These are phyloP conservation scores for Chenopodium suecicum DNA, from an alignment of 148 eudicot species.

Conservation along the genomic window DNA sequence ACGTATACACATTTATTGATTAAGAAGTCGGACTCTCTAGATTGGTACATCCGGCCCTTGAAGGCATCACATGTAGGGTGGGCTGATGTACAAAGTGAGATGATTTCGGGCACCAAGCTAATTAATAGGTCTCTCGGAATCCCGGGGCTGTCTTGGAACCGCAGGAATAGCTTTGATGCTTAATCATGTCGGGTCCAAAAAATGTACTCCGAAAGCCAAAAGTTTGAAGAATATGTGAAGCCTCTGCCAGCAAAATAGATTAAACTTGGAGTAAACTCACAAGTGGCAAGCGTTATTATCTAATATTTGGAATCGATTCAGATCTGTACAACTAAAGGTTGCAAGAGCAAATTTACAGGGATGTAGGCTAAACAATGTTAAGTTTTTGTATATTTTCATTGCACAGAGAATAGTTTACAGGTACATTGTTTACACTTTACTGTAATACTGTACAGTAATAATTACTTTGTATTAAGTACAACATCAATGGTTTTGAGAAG, in stretches of 20 bases:
- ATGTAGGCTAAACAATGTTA: neutral
- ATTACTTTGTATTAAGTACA: neutral
- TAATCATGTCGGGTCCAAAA: too few species aligned
- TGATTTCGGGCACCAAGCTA: too few species aligned
- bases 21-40: too few species aligned
- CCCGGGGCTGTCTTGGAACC: too few species aligned
- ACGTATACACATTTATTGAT: too few species aligned
- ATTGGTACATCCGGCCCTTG: too few species aligned
- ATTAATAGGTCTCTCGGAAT: constrained; percentile 7
- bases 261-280: neutral
- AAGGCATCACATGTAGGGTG: too few species aligned
- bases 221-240: neutral
- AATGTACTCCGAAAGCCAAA: too few species aligned
- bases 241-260: neutral
- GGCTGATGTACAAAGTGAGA: too few species aligned
- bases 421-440: neutral
- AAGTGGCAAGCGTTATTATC: neutral
- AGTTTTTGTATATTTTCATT: neutral
- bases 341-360: neutral
- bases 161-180: too few species aligned
- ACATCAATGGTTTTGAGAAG: neutral
- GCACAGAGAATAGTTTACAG: neutral
- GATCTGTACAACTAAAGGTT: neutral
- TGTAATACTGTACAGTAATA: neutral
- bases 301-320: neutral